Evolutionary conservation across 1,139 yeast genomes (phyloP), one percentile per base, ranked within the genome.

Genomic region (Pichia cactophila): DNA sequence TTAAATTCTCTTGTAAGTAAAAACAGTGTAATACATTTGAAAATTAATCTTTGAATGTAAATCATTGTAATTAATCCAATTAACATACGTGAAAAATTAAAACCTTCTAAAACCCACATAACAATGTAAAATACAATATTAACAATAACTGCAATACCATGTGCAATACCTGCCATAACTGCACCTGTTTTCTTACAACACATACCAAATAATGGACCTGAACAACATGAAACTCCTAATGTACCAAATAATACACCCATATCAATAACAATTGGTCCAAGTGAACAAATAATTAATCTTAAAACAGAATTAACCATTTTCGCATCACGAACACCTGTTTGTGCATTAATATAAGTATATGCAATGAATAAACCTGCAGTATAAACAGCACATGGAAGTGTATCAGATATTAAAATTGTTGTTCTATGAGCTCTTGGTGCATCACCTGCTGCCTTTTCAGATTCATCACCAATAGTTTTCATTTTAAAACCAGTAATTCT

Each of bases 171-270:
- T 42, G 99, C 98, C 80, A 89, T 82, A 46, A 88, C 96, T 31
- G 97, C 85, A 71, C 97, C 96, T 51, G 97, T 90, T 77, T 87
- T 86, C 80, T 92, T 92, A 75, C 98, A 94, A 72, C 99, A 92
- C 71, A 89, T 69, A 52, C 95, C 94, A 60, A 92, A 80, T 66
- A 92, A 64, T 62, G 98, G 98, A 67, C 97, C 98, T 39, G 96
- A 89, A 75, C 97, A 92, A 74, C 98, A 92, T 17, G 97, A 87
- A 70, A 89, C 68, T 62, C 80, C 88, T 61, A 83, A 69, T 71
- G 86, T 81, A 56, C 79, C 73, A 59, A 77, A 86, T 60, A 92
- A 72, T 43, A 83, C 84, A 74, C 96, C 98, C 68, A 89, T 80
- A 66, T 92, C 86, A 68, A 92, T 77, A 40, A 74, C 96, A 68